Percentiles rank a stretch among this genome's conserved stretches.
These are phyloP conservation scores for Penicillium mononematosum DNA, from an alignment of 495 filamentous ascomycete genomes.

Conservation along the genomic window DNA sequence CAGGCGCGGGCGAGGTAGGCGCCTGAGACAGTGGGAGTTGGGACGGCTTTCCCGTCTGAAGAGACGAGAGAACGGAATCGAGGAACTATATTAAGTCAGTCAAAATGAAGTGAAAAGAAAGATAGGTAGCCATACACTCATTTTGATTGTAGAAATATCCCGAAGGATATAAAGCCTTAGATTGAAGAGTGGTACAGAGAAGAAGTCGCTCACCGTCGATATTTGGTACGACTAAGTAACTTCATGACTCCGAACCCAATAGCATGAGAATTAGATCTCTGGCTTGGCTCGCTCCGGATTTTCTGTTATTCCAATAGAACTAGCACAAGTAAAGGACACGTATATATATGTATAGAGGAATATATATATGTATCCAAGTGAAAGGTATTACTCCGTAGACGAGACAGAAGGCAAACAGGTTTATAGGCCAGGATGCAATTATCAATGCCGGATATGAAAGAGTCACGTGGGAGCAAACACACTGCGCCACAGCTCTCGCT, in stretches of 20 bases:
- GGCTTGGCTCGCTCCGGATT: slow-evolving; percentile 4
- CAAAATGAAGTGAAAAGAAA: slow-evolving; percentile 3
- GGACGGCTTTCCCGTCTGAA: slow-evolving; percentile 47
- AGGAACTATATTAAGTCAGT: slow-evolving; percentile 49
- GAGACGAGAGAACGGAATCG: slow-evolving; percentile 57
- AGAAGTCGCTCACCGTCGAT: slow-evolving; percentile 43
- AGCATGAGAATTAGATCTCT: slow-evolving; percentile 26
- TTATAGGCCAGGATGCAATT: slow-evolving; percentile 8
- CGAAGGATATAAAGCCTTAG: neutral
- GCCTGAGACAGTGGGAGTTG: slow-evolving; percentile 31
- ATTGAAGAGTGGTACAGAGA: slow-evolving; percentile 15
- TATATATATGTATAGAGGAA: too few species aligned
- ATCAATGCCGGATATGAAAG: slow-evolving; percentile 1
- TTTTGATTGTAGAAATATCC: slow-evolving; percentile 23
- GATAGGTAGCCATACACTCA: slow-evolving; percentile 46
- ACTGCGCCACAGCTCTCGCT: slow-evolving; percentile 40
- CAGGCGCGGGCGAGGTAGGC: slow-evolving; percentile 29
- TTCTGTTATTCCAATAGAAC: neutral
- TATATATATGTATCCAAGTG: neutral
- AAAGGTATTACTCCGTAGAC: neutral
- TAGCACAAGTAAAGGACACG: neutral
- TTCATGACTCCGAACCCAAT: slow-evolving; percentile 48
- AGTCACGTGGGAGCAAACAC: slow-evolving; percentile 31
- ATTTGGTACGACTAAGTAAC: slow-evolving; percentile 44
- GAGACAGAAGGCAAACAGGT: neutral